phyloP scores from a whole-genome alignment of 371 early-diverging fungal species.

The Haplosporangium sp. region DNA sequence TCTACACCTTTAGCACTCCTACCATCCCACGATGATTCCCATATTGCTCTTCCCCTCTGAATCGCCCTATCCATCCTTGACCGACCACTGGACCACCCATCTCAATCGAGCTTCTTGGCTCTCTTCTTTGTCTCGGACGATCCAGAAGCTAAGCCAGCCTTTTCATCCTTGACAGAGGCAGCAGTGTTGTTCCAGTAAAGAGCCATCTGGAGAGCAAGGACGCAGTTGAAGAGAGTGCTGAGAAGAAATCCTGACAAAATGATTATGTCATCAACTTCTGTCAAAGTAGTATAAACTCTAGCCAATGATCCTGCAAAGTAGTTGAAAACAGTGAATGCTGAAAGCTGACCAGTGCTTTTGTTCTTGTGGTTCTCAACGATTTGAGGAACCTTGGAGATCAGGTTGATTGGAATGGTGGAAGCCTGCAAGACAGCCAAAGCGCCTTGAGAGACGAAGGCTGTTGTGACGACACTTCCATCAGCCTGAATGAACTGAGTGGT shows the following conservation, averaged over 20 bases:
- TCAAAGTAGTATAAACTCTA: slow-evolving; percentile 90
- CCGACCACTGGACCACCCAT: slow-evolving; percentile 56
- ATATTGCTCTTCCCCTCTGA: slow-evolving; percentile 30
- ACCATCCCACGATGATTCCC: slow-evolving; percentile 24
- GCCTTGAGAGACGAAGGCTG: slow-evolving; percentile 60
- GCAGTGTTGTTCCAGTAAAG: slow-evolving; percentile 78
- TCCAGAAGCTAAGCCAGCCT: slow-evolving; percentile 11
- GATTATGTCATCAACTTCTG: slow-evolving; percentile 85
- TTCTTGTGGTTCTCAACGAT: slow-evolving; percentile 81
- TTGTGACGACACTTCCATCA: slow-evolving; percentile 52
- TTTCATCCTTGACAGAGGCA: slow-evolving; percentile 25
- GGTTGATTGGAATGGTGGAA: slow-evolving; percentile 82
- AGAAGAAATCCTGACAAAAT: slow-evolving; percentile 79
- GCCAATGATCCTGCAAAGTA: slow-evolving; percentile 89
- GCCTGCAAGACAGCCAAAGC: slow-evolving; percentile 76
- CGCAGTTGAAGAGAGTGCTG: slow-evolving; percentile 81
- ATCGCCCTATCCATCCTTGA: slow-evolving; percentile 36
- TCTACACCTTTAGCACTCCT: neutral
- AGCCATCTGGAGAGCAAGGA: slow-evolving; percentile 85
- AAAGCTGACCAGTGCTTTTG: slow-evolving; percentile 90
- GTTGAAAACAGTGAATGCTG: slow-evolving; percentile 88
- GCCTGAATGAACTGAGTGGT: slow-evolving; percentile 16
- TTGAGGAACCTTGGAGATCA: slow-evolving; percentile 90
- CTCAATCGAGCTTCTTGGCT: slow-evolving; percentile 56
- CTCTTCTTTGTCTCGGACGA: slow-evolving; percentile 52